phyloP scores from a whole-genome alignment of 495 filamentous ascomycete species.

The Chaetomium fimeti region DNA sequence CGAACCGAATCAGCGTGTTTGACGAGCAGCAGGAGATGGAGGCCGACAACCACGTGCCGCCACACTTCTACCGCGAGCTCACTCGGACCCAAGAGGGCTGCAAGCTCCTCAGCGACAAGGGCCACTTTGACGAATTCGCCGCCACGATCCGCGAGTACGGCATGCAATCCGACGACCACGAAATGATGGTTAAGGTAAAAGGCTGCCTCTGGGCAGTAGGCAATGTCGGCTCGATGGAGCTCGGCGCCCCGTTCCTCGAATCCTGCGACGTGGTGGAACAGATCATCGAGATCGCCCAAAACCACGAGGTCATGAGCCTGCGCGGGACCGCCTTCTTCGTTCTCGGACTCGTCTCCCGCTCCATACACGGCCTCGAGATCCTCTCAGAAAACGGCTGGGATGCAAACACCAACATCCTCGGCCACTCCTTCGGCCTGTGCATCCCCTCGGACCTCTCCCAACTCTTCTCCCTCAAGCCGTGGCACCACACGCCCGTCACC shows the following conservation, averaged over 20 bases:
- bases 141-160: slow-evolving; percentile 81
- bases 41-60: slow-evolving; percentile 65
- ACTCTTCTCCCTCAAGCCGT: slow-evolving; percentile 62
- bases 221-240: slow-evolving; percentile 97
- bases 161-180: slow-evolving; percentile 77
- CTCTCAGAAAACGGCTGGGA: slow-evolving; percentile 87
- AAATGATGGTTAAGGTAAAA: slow-evolving; percentile 90
- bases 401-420: slow-evolving; percentile 78
- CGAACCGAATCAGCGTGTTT: slow-evolving; percentile 53
- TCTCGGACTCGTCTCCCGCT: slow-evolving; percentile 86
- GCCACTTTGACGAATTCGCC: slow-evolving; percentile 92
- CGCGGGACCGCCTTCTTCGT: slow-evolving; percentile 97
- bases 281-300: slow-evolving; percentile 82
- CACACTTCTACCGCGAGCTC: slow-evolving; percentile 95
- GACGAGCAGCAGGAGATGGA: slow-evolving; percentile 55
- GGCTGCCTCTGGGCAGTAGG: slow-evolving; percentile 97
- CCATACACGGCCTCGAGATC: slow-evolving; percentile 87
- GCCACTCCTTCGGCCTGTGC: slow-evolving; percentile 80
- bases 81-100: slow-evolving; percentile 92
- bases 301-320: slow-evolving; percentile 82
- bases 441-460: slow-evolving; percentile 75
- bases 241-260: slow-evolving; percentile 90
- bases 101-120: slow-evolving; percentile 81
- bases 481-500: slow-evolving; percentile 47
- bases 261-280: slow-evolving; percentile 78